Base-by-base conservation (phyloP, 176 grass and related monocot species). In the Dactylis glomerata region DNA sequence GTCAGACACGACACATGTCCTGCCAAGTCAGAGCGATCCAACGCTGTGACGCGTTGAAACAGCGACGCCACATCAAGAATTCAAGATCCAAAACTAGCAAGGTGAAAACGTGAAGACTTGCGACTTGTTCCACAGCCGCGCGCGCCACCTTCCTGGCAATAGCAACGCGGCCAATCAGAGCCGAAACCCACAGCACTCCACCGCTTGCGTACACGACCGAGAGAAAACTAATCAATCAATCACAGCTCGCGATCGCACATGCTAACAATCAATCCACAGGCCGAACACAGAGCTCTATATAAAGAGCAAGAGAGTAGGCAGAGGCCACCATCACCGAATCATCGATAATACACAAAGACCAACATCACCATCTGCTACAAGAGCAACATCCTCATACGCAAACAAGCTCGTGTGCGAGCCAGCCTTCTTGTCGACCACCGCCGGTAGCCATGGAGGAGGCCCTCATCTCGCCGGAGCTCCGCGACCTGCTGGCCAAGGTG, bases 401-500 rank as follows among this genome's bases (percentile, higher is more conserved):
- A 51, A 23, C 22, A 19, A 2, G 6, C 84, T 62, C 40, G 36
- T 19, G 76, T 10, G 85, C 44, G 65, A 54, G 1, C 19, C 79
- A 52, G 28, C 65, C 3, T 13, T 13, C 22, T 68, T 23, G n/a
- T n/a, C 16, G 12, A 42, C 2, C 65, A 33, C 45, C 80, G 46
- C 20, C 73, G 63, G 19, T 71, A 27, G 68, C 74, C 37, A 92
- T 92, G 93, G 93, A 95, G 26, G 73, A 58, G 1, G 23, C 64
- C 46, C 69, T 86, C 46, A 22, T 87, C 45, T 87, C 93, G 80
- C 93, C 87, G 34, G 90, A 95, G 82, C 81, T 90, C 64, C 52
- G 82, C 19, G 88, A 92, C 76, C 61, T 69, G 52, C 64, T 95
- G 15, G 80, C 42, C 19, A 95, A 95, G 79, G 88, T 92, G 15